Base-by-base conservation (phyloP, 2,329 filamentous ascomycete species). In the Xylariaceae sp. region DNA sequence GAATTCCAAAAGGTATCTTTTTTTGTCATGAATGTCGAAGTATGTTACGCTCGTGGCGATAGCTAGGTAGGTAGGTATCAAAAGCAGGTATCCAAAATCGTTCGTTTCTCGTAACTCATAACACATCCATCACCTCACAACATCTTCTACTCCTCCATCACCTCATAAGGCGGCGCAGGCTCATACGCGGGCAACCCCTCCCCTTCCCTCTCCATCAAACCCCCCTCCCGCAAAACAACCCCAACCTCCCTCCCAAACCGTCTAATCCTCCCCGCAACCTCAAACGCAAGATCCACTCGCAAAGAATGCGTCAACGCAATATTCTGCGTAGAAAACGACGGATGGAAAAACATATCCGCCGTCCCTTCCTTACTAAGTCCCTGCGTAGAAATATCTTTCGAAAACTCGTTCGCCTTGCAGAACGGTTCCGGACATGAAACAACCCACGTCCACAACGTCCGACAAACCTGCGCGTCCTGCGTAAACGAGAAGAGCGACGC, bases 271-370 rank as follows among this genome's bases (percentile, higher is more conserved):
- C 45, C 55, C 4, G 60, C 52, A 42, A 64, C 5, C 15, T 54
- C 47, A 15, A 64, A 60, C 4, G 30, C 60, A 15, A 64, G 52
- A 7, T 18, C 56, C 4, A 64, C 34, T 42, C 56, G 55, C 9
- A 53, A 6, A 2, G 39, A 47, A 30, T 64, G 58, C 5, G 45
- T 7, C 8, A 42, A 34, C 0, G 50, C 34, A 42, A 64, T 64
- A 48, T 64, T 62, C 30, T 50, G 59, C 37, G 62, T 64, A 3
- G 55, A 30, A 50, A 62, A 64, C 2, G 60, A 50, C 2, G 62
- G 51, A 30, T 11, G 11, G 2, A 60, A 53, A 15, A 35, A 1
- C 50, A 37, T 50, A 10, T 23, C 34, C 11, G 37, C 1, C 37
- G 1, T 5, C 4, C 2, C 44, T 2, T 35, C 47, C 11, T 10